These are phyloP conservation scores for Leucocoprinus birnbaumii DNA, from an alignment of 768 basidiomycete genomes.

Conservation along the genomic window DNA sequence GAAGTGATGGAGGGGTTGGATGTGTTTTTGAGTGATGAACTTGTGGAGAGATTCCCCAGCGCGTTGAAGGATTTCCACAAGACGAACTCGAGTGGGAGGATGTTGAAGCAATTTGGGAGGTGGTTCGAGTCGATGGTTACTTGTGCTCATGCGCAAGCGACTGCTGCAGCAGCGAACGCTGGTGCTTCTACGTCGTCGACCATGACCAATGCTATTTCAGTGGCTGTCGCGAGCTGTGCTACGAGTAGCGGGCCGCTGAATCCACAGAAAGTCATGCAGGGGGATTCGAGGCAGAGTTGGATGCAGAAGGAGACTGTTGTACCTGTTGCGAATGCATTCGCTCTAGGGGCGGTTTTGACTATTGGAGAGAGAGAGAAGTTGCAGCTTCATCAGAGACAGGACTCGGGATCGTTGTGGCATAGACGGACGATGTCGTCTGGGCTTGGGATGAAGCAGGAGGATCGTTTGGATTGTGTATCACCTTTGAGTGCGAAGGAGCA, in stretches of 20 bases:
- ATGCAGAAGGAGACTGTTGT: conserved; percentile 13
- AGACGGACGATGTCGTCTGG: not conserved
- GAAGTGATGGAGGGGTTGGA: conserved; percentile 31
- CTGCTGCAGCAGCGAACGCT: not conserved
- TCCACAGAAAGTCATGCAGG: conserved; percentile 19
- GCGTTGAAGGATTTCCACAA: conserved; percentile 58
- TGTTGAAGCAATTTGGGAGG: conserved; percentile 62
- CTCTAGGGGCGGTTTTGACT: conserved; percentile 10
- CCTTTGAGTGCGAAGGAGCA: conserved; percentile 71
- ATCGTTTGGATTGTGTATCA: conserved; percentile 28
- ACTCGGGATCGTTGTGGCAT: not conserved
- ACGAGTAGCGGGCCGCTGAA: conserved; percentile 1
- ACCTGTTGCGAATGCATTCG: conserved; percentile 11
- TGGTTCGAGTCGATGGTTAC: conserved; percentile 53
- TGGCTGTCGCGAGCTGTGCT: conserved; percentile 4
- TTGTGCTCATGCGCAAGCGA: conserved; percentile 24
- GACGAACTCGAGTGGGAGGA: conserved; percentile 41
- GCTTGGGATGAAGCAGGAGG: conserved; percentile 14
- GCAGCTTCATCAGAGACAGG: conserved; percentile 1
- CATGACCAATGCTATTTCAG: conserved; percentile 12
- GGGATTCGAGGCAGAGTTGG: conserved; percentile 14
- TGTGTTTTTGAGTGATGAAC: conserved; percentile 60
- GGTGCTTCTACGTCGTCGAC: conserved; percentile 16
- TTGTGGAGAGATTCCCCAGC: conserved; percentile 61
- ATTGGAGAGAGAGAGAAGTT: conserved; percentile 11